These are phyloP conservation scores for Colletotrichum falcatum DNA, from an alignment of 2,329 filamentous ascomycete genomes.

Conservation along the genomic window DNA sequence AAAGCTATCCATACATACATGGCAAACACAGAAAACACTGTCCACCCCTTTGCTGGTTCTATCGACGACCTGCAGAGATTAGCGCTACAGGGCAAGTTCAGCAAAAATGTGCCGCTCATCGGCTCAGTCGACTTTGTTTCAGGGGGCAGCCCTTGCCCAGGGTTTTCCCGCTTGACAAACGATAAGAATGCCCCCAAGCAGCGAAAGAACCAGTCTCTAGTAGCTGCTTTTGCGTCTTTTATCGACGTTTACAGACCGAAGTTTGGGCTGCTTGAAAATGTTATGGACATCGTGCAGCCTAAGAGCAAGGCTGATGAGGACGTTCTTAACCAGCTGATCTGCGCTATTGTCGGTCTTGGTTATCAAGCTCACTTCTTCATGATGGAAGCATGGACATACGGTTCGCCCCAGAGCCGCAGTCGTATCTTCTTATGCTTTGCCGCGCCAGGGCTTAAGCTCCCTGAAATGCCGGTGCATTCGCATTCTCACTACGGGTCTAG, in stretches of 20 bases:
- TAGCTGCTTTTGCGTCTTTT: conserved; percentile 80
- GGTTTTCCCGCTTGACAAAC: conserved; percentile 75
- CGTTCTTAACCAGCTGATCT: conserved; percentile 79
- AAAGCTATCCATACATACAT: conserved; percentile 78
- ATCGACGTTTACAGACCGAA: conserved; percentile 80
- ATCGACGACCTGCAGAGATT: conserved; percentile 74
- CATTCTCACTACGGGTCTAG: conserved; percentile 67
- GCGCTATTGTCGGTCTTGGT: conserved; percentile 78
- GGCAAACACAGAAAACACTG: conserved; percentile 66
- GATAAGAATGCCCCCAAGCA: conserved; percentile 67
- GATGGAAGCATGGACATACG: conserved; percentile 77
- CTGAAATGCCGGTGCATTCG: conserved; percentile 67
- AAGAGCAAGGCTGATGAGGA: conserved; percentile 65
- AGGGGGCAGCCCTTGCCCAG: conserved; percentile 82
- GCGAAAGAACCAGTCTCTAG: conserved; percentile 78
- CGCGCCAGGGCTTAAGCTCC: conserved; percentile 71
- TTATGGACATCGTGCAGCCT: conserved; percentile 70
- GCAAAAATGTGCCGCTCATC: conserved; percentile 63
- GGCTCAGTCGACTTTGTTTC: conserved; percentile 77
- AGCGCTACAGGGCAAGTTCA: conserved; percentile 65
- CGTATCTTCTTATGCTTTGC: conserved; percentile 79
- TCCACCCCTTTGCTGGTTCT: conserved; percentile 75
- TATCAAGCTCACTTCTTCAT: conserved; percentile 79
- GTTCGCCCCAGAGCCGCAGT: conserved; percentile 73
- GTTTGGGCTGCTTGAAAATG: conserved; percentile 85